Percentiles rank a stretch among this genome's conserved stretches.
phyloP scores from a whole-genome alignment of 1,139 yeast genomes.

The Yamadazyma diddensiae region DNA sequence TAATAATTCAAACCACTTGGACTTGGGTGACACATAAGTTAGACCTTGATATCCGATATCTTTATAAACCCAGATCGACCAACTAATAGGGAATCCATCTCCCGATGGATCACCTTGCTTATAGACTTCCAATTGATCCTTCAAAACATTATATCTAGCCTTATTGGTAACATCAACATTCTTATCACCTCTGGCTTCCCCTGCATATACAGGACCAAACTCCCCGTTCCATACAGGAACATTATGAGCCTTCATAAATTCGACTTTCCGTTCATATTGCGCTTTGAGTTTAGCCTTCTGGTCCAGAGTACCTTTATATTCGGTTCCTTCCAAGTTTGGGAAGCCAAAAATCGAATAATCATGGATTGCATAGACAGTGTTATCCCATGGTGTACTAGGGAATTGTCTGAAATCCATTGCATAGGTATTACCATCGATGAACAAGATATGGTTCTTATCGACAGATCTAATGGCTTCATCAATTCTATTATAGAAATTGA shows the following conservation, averaged over 20 bases:
- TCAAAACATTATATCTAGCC: slow-evolving; percentile 36
- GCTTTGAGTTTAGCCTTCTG: slow-evolving; percentile 27
- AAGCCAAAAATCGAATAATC: slow-evolving; percentile 42
- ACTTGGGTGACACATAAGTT: slow-evolving; percentile 39
- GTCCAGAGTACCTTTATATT: slow-evolving; percentile 29
- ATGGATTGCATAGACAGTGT: slow-evolving; percentile 46
- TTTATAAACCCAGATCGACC: slow-evolving; percentile 53
- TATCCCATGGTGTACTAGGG: slow-evolving; percentile 33
- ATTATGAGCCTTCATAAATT: slow-evolving; percentile 32
- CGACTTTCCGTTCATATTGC: slow-evolving; percentile 39
- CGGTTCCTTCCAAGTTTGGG: slow-evolving; percentile 31
- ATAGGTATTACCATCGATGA: slow-evolving; percentile 46
- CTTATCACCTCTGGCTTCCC: slow-evolving; percentile 36
- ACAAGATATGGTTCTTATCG: slow-evolving; percentile 44
- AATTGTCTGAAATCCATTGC: slow-evolving; percentile 46
- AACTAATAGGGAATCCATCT: slow-evolving; percentile 37
- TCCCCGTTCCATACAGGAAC: slow-evolving; percentile 55
- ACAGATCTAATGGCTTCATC: slow-evolving; percentile 34
- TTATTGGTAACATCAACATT: slow-evolving; percentile 32
- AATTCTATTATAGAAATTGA: slow-evolving; percentile 30
- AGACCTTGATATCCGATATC: slow-evolving; percentile 50
- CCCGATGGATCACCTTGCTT: slow-evolving; percentile 43
- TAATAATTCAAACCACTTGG: slow-evolving; percentile 38
- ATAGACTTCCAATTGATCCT: slow-evolving; percentile 42
- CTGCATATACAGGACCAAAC: slow-evolving; percentile 48